Conservation (phyloP, 768 basidiomycete species). For the Auricularia sp. region DNA sequence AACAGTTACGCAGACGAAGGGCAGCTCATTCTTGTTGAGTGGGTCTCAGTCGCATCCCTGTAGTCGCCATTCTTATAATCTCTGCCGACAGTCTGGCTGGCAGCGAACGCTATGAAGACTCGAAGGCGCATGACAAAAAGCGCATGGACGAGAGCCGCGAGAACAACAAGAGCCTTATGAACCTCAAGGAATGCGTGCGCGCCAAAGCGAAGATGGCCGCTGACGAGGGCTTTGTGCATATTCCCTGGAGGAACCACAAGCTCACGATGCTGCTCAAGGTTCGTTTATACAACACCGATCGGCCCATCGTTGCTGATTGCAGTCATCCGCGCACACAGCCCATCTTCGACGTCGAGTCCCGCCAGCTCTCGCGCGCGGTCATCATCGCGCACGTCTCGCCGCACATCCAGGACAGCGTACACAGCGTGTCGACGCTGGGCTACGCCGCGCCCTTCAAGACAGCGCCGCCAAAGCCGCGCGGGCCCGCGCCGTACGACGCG, state of each 20-base stretch:
- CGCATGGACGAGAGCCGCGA: slow-evolving; percentile 28
- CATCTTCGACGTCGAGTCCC: slow-evolving; percentile 27
- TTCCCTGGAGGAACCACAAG: slow-evolving; percentile 27
- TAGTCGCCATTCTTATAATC: neutral
- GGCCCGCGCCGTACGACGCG: slow-evolving; percentile 16
- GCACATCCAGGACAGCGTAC: slow-evolving; percentile 26
- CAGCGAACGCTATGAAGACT: slow-evolving; percentile 29
- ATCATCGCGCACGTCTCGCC: slow-evolving; percentile 30
- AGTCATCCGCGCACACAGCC: slow-evolving; percentile 14
- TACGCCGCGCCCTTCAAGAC: slow-evolving; percentile 28
- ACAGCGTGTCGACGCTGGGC: slow-evolving; percentile 24
- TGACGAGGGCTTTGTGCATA: slow-evolving; percentile 27
- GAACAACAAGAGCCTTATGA: slow-evolving; percentile 29
- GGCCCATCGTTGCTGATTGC: neutral
- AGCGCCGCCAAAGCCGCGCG: slow-evolving; percentile 19
- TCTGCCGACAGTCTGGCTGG: slow-evolving; percentile 23
- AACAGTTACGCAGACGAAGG: slow-evolving; percentile 27
- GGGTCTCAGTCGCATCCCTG: slow-evolving; percentile 4
- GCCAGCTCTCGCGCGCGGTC: slow-evolving; percentile 21
- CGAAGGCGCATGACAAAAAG: slow-evolving; percentile 27
- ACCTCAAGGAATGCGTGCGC: slow-evolving; percentile 29
- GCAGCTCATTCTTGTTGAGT: slow-evolving; percentile 29
- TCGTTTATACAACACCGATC: neutral
- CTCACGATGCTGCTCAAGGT: slow-evolving; percentile 29
- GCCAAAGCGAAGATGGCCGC: slow-evolving; percentile 29